phyloP scores from a whole-genome alignment of 2,329 filamentous ascomycete genomes.

The Macroventuria anomochaeta region DNA sequence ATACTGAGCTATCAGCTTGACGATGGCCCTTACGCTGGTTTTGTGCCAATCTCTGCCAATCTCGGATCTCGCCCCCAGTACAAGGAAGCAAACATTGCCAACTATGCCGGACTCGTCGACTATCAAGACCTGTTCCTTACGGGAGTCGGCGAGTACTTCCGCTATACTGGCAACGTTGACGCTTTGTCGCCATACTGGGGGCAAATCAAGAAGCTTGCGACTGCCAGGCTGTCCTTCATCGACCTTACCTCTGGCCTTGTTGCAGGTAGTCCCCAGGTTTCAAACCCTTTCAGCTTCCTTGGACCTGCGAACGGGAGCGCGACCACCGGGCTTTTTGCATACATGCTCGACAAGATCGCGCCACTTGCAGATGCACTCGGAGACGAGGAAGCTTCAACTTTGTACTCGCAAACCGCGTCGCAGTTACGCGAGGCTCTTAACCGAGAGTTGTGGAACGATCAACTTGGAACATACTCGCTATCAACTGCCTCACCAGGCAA shows the following conservation, averaged over 20 bases:
- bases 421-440: conserved; percentile 39
- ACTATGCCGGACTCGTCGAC: conserved; percentile 27
- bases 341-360: conserved; percentile 34
- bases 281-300: conserved; percentile 27
- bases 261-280: conserved; percentile 16
- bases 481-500: conserved; percentile 33
- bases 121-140: conserved; percentile 43
- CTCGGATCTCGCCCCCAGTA: conserved; percentile 11
- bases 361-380: conserved; percentile 41
- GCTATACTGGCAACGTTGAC: conserved; percentile 25
- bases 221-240: conserved; percentile 32
- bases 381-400: conserved; percentile 25
- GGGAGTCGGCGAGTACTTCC: conserved; percentile 37
- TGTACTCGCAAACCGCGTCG: conserved; percentile 29
- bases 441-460: conserved; percentile 42
- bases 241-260: conserved; percentile 36
- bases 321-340: conserved; percentile 30
- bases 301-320: conserved; percentile 41
- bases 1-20: conserved; percentile 30
- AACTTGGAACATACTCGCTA: conserved; percentile 42
- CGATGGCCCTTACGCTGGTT: conserved; percentile 3
- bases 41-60: conserved; percentile 20
- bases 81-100: not conserved
- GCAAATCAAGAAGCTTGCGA: conserved; percentile 30
- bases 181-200: conserved; percentile 30